Percentiles rank a stretch among this genome's conserved stretches.
Evolutionary conservation across 345 rosid species (phyloP).

Genomic region (Salix arbutifolia): DNA sequence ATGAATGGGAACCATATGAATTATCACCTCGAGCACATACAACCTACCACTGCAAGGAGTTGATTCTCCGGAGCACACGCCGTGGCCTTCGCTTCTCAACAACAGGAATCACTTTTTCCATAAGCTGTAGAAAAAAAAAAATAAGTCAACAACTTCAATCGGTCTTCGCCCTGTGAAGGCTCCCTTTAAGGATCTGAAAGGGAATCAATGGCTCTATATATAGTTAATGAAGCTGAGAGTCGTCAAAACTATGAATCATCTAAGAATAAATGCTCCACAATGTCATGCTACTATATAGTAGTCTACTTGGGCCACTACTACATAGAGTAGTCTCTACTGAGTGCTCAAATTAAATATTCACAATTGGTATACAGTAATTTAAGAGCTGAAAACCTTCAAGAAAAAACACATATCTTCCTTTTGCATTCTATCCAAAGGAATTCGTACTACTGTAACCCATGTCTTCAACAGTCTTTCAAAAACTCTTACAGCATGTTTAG

Average conservation of each 20-base stretch:
- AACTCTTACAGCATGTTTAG: not conserved
- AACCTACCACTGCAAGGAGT: conserved; percentile 60
- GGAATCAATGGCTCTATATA: not conserved
- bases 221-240: not conserved
- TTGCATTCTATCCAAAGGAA: not conserved
- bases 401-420: not conserved
- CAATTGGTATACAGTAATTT: not conserved
- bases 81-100: conserved; percentile 56
- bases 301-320: not conserved
- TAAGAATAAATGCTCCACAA: not conserved
- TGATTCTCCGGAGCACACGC: conserved; percentile 50
- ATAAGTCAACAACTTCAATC: not conserved
- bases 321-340: not conserved
- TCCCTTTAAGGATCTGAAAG: not conserved
- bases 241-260: not conserved
- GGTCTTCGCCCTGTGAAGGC: not conserved
- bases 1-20: conserved; percentile 3
- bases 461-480: not conserved
- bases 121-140: conserved; percentile 42
- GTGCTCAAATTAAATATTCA: not conserved
- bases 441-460: not conserved
- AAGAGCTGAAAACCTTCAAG: not conserved
- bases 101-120: conserved; percentile 69
- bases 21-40: not conserved
- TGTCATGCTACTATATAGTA: not conserved